Evolutionary conservation across 352 stramenopile species (phyloP).

Genomic region (Phytopythium sindhum): DNA sequence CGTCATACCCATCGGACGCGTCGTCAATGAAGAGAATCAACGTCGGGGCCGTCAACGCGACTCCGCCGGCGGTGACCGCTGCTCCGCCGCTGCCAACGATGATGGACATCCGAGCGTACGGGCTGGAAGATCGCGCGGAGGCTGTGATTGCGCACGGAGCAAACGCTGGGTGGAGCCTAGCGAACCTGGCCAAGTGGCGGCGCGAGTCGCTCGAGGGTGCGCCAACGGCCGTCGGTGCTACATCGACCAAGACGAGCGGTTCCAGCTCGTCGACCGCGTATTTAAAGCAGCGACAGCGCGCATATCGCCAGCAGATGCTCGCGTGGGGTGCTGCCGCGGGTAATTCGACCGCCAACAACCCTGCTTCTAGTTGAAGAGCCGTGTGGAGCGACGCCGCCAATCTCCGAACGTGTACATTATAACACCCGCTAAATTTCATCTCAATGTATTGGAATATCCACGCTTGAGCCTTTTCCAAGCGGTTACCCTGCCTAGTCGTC

Average conservation of each 20-base stretch:
- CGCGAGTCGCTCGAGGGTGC: conserved; percentile 33
- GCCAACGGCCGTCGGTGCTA: not conserved
- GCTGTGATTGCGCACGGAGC: conserved; percentile 51
- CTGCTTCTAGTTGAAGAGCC: not conserved
- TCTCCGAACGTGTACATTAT: not conserved
- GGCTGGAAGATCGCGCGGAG: conserved; percentile 72
- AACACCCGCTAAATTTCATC: not conserved
- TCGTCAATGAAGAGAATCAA: not conserved
- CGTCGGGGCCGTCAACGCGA: not conserved
- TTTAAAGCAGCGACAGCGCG: conserved; percentile 61
- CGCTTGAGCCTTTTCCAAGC: not conserved
- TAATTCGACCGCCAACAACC: not conserved
- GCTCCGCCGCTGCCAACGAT: conserved; percentile 14
- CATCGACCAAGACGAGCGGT: conserved; percentile 1
- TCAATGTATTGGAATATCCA: not conserved
- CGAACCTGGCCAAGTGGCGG: conserved; percentile 63
- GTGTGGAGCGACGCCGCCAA: not conserved
- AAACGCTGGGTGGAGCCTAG: conserved; percentile 49
- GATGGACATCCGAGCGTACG: conserved; percentile 64
- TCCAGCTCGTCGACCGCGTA: conserved; percentile 28
- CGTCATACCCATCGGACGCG: not conserved
- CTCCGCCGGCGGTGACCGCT: not conserved
- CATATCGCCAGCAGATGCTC: conserved; percentile 67
- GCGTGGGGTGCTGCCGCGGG: not conserved
- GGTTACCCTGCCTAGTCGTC: conserved; percentile 27